Conservation (phyloP, 805 yeast species). For the Kodamaea nitidulidarum region DNA sequence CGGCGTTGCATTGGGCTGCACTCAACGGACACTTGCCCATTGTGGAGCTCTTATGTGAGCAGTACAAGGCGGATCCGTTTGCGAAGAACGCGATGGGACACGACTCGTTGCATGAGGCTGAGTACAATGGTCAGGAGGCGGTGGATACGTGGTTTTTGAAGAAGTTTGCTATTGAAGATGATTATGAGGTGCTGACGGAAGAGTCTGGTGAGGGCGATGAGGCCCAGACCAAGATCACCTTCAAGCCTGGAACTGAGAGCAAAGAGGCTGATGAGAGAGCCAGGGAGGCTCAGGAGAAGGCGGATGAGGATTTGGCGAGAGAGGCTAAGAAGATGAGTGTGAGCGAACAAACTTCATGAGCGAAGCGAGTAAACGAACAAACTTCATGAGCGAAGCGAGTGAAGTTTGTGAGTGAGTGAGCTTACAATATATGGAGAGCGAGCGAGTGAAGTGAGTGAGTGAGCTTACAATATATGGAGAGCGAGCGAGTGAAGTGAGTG, state of each 20-base stretch:
- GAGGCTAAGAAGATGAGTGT: conserved; percentile 1
- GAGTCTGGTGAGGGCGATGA: conserved; percentile 30
- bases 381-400: no score
- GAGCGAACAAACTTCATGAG: no score
- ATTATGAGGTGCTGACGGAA: conserved; percentile 34
- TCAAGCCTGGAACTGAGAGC: conserved; percentile 41
- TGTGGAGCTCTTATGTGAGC: conserved; percentile 67
- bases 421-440: no score
- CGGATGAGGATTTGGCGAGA: conserved; percentile 23
- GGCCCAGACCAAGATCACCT: conserved; percentile 43
- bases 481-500: no score
- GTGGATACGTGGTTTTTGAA: conserved; percentile 74
- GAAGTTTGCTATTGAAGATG: conserved; percentile 65
- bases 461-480: no score
- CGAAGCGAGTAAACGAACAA: no score
- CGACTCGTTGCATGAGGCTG: conserved; percentile 88
- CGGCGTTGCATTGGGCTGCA: conserved; percentile 96
- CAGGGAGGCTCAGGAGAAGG: conserved; percentile 34
- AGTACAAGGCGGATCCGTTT: conserved; percentile 77
- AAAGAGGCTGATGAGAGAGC: conserved; percentile 39
- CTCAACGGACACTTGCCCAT: conserved; percentile 76
- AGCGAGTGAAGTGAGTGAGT: no score
- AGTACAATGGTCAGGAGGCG: conserved; percentile 66
- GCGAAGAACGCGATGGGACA: conserved; percentile 69
- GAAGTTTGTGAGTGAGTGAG: no score